Percentiles rank a stretch among this genome's conserved stretches.
Conservation (phyloP, 1,139 yeast species). For the Debaryomyces nepalensis region DNA sequence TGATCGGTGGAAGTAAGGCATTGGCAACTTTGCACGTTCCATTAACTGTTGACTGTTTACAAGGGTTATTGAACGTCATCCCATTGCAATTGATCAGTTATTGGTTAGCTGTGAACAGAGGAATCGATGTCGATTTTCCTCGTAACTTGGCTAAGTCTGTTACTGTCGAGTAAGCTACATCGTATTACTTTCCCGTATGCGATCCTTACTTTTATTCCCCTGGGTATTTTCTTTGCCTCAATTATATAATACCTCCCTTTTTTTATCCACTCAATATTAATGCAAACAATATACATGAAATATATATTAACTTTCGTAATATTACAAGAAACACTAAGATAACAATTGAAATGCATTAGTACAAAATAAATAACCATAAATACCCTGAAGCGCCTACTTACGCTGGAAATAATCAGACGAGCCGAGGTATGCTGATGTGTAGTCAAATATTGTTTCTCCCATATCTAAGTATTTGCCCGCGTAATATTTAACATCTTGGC, state of each 20-base stretch:
- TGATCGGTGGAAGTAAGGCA: constrained; percentile 56
- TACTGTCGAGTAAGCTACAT: constrained; percentile 78
- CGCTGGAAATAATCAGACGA: constrained; percentile 77
- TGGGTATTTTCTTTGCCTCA: neutral
- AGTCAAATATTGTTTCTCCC: constrained; percentile 86
- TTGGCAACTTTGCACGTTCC: constrained; percentile 87
- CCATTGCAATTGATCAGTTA: constrained; percentile 96
- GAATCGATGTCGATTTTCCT: constrained; percentile 98
- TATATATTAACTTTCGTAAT: constrained; percentile 1
- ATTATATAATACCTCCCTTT: neutral
- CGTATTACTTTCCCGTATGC: neutral
- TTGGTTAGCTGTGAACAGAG: constrained; percentile 95
- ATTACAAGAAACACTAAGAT: neutral
- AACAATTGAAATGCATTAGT: constrained; percentile 2
- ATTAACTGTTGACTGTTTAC: constrained; percentile 93
- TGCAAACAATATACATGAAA: constrained; percentile 7
- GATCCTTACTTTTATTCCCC: constrained; percentile 1
- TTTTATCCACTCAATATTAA: constrained; percentile 2
- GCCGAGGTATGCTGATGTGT: constrained; percentile 70
- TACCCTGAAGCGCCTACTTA: constrained; percentile 19
- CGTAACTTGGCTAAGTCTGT: constrained; percentile 98
- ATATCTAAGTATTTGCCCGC: constrained; percentile 70
- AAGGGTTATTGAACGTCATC: constrained; percentile 91
- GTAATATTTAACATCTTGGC: constrained; percentile 60
- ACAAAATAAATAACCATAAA: constrained; percentile 1